Evolutionary conservation across 345 rosid genomes (phyloP).

Genomic region (Lenwebbia sp.): DNA sequence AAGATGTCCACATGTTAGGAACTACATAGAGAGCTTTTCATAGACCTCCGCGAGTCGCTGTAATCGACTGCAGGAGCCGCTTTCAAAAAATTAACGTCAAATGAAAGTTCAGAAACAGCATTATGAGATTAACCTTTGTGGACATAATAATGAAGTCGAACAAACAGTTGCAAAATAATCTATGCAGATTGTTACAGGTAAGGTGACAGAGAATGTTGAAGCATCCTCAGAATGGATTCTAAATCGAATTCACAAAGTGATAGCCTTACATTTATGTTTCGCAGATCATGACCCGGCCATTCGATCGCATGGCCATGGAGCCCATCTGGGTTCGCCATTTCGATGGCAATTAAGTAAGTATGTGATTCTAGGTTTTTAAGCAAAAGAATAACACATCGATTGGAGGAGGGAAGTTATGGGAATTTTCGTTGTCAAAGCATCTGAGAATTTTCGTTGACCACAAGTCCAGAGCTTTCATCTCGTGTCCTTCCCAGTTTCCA

Average conservation of each 20-base stretch:
- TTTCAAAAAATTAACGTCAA: not conserved
- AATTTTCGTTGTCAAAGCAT: not conserved
- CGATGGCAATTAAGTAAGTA: not conserved
- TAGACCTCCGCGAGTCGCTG: not conserved
- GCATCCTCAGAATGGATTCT: not conserved
- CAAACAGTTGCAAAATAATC: not conserved
- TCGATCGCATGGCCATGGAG: not conserved
- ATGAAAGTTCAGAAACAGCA: not conserved
- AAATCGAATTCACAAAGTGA: not conserved
- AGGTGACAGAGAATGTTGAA: not conserved
- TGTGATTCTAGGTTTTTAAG: not conserved
- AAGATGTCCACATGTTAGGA: not conserved
- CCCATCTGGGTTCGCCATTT: not conserved
- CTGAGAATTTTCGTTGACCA: not conserved
- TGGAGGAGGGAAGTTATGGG: not conserved
- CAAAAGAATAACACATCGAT: not conserved
- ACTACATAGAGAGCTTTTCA: not conserved
- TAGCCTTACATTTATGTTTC: not conserved
- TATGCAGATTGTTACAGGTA: not conserved
- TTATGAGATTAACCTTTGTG: not conserved
- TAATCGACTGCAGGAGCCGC: not conserved
- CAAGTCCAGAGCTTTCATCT: slow-evolving; percentile 3
- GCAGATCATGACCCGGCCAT: not conserved
- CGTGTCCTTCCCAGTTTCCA: slow-evolving; percentile 25
- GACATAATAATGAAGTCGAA: not conserved